Evolutionary conservation across 805 yeast species (phyloP).

Genomic region (Kazachstania bromeliacearum): DNA sequence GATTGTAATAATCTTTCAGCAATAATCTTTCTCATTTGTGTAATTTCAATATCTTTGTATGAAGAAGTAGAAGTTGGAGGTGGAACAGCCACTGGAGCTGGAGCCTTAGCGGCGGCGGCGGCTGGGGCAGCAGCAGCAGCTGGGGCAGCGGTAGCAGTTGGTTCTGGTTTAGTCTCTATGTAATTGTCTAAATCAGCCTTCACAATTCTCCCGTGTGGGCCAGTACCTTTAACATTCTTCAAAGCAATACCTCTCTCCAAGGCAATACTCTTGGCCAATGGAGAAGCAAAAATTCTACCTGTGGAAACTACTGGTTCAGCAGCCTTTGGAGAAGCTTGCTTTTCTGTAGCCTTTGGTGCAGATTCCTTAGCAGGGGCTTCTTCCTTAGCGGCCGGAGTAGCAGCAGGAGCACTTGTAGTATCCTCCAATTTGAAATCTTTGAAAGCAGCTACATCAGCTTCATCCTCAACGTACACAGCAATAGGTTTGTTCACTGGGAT

Average conservation of each 20-base stretch:
- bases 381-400: conserved; percentile 19
- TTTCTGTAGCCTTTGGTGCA: conserved; percentile 33
- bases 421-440: conserved; percentile 82
- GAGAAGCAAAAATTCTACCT: conserved; percentile 79
- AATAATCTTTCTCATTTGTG: conserved; percentile 89
- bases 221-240: conserved; percentile 79
- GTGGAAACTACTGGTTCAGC: background rate
- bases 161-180: conserved; percentile 26
- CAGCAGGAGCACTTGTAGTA: conserved; percentile 36
- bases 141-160: conserved; percentile 32
- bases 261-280: conserved; percentile 88
- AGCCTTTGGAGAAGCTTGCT: background rate
- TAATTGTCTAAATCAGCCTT: conserved; percentile 80
- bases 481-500: conserved; percentile 91
- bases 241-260: conserved; percentile 84
- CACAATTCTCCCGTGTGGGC: conserved; percentile 90
- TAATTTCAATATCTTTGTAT: conserved; percentile 75
- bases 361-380: conserved; percentile 29
- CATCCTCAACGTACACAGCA: conserved; percentile 90
- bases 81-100: conserved; percentile 38
- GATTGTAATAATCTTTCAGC: conserved; percentile 83
- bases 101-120: conserved; percentile 27
- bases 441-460: conserved; percentile 78
- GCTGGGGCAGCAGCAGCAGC: conserved; percentile 38
- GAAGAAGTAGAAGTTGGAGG: conserved; percentile 44